Conservation (phyloP, 2,329 filamentous ascomycete genomes). For the Aureobasidium sp. region DNA sequence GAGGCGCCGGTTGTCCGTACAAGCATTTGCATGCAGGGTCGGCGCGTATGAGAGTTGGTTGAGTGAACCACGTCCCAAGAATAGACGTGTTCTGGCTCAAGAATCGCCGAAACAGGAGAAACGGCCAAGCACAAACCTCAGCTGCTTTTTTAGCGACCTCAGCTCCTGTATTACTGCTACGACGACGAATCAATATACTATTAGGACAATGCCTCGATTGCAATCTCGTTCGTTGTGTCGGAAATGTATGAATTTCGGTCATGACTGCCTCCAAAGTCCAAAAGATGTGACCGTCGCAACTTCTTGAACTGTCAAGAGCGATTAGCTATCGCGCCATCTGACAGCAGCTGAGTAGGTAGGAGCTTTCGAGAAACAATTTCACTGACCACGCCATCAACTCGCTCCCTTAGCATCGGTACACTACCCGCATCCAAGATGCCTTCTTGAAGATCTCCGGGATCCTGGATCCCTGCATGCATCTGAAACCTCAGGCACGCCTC, state of each 20-base stretch:
- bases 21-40: constrained; percentile 1
- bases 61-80: neutral
- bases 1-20: neutral
- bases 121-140: constrained; percentile 5
- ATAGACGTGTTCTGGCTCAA: neutral
- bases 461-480: no score
- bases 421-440: neutral
- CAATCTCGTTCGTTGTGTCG: neutral
- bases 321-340: neutral
- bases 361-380: neutral
- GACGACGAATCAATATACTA: neutral
- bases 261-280: neutral
- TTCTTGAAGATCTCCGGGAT: neutral
- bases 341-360: neutral
- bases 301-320: neutral
- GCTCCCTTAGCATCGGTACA: neutral
- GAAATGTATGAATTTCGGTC: neutral
- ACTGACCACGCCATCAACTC: neutral
- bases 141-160: neutral
- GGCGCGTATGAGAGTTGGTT: constrained; percentile 2
- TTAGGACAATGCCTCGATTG: neutral
- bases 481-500: no score
- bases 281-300: neutral
- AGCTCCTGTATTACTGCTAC: neutral
- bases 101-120: constrained; percentile 1